A percentile compares a stretch with the other conserved stretches of the same genome.
phyloP scores from a whole-genome alignment of 768 basidiomycete species.

The Daedalea quercina region DNA sequence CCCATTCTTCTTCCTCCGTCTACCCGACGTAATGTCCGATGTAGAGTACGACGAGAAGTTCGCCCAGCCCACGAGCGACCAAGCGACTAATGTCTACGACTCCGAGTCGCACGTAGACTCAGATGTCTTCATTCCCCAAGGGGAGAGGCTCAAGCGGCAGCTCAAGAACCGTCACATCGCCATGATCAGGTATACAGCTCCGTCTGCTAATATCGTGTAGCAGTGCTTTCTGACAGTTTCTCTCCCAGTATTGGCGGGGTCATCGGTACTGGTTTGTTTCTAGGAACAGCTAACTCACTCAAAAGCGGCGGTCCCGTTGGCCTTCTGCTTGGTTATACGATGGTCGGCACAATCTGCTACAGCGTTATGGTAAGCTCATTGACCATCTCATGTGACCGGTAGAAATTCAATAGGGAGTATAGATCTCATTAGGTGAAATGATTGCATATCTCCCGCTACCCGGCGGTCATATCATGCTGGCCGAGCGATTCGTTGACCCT shows the following conservation, averaged over 20 bases:
- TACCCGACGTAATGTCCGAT: not conserved
- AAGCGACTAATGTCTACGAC: conserved; percentile 6
- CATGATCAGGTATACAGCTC: conserved; percentile 72
- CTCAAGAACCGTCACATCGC: conserved; percentile 65
- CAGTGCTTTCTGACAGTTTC: not conserved
- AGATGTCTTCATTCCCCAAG: conserved; percentile 7
- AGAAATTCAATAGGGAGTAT: not conserved
- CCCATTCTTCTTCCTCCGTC: not conserved
- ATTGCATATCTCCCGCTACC: conserved; percentile 71
- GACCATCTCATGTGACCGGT: not conserved
- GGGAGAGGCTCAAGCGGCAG: conserved; percentile 19
- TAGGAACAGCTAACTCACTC: conserved; percentile 48
- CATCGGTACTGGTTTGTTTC: conserved; percentile 36
- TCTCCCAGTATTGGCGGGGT: conserved; percentile 31
- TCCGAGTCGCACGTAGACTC: conserved; percentile 10
- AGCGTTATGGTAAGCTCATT: conserved; percentile 52
- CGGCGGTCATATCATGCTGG: conserved; percentile 78
- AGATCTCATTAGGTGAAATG: conserved; percentile 73
- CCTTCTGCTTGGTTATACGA: conserved; percentile 63
- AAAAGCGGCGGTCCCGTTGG: conserved; percentile 45
- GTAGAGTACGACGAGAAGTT: conserved; percentile 2
- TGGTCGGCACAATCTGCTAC: conserved; percentile 63
- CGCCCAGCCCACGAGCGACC: conserved; percentile 1
- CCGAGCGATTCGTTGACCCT: conserved; percentile 77
- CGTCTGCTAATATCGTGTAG: not conserved